Base-by-base conservation (phyloP, 306 rosid species). In the Luffa acutangula region DNA sequence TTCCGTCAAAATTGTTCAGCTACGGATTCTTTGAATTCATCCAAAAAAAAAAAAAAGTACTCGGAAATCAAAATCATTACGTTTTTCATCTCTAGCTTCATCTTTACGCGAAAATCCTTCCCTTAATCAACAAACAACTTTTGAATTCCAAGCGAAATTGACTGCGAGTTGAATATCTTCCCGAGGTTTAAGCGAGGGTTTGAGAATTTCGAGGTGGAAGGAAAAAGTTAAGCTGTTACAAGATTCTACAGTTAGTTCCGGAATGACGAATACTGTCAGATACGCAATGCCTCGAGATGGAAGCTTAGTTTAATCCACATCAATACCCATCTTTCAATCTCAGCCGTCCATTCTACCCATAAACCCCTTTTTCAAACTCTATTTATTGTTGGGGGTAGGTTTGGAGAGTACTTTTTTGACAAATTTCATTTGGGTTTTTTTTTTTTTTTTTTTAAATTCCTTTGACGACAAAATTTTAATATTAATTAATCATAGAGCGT, bases 161-260 rank as follows among this genome's bases (percentile, higher is more conserved):
- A 52, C 34, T 81, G 39, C 20, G 75, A 81, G 41, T 67, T 53
- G 82, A 51, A 25, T 33, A 74, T 79, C 64, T 76, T 58, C 69
- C 69, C 60, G 84, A 81, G 82, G 87, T 76, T 83, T 77, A 64
- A 80, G 76, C 48, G 42, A 81, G 88, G 88, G 67, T 80, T 83
- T 83, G 82, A 67, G 79, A 83, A 39, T 45, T 43, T 79, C 80
- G 73, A 87, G 86, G 89, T 57, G 69, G 20, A 2, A 36, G 75
- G 78, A 36, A 66, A 67, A 81, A 6, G 43, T 70, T 81, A 34
- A 85, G 81, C 70, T 82, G 83, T 62, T 60, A 25, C 70, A 37
- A 75, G 80, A 80, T 81, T 82, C 77, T 78, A 71, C 81, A 57
- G 91, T 84, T 84, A 66, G 83, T 81, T 70, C 49, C 78, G 85